These are phyloP conservation scores for Piromyces sp. DNA, from an alignment of 192 early-diverging fungal species.

Conservation along the genomic window DNA sequence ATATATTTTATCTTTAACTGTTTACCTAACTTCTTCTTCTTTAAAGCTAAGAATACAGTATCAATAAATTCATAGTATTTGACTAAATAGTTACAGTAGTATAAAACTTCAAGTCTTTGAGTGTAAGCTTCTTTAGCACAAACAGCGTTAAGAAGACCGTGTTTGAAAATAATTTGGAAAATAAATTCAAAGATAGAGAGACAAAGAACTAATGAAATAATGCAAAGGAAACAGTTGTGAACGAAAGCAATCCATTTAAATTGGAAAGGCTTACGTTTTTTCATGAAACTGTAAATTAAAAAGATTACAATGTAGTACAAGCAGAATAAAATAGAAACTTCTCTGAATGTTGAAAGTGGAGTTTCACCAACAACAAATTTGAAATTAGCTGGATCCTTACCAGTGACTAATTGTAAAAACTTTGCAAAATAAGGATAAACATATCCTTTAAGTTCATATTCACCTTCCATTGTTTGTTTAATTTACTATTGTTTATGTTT, in stretches of 20 bases:
- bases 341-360: constrained; percentile 25
- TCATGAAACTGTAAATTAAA: constrained; percentile 56
- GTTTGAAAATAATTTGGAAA: constrained; percentile 38
- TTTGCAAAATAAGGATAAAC: background rate
- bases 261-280: constrained; percentile 44
- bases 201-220: constrained; percentile 48
- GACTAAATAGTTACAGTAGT: constrained; percentile 82
- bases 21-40: constrained; percentile 53
- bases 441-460: background rate
- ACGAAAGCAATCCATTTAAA: constrained; percentile 52
- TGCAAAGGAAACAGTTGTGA: constrained; percentile 63
- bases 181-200: constrained; percentile 60
- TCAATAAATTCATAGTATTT: constrained; percentile 82
- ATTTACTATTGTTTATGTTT: background rate
- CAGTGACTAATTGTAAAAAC: background rate
- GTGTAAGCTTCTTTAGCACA: constrained; percentile 55
- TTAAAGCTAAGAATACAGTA: constrained; percentile 72
- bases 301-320: constrained; percentile 60
- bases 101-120: constrained; percentile 59
- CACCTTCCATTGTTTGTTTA: background rate
- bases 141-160: constrained; percentile 54
- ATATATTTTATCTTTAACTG: background rate
- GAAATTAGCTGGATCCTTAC: constrained; percentile 14
- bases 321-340: constrained; percentile 20
- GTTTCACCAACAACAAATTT: constrained; percentile 16